phyloP scores from a whole-genome alignment of 2,329 filamentous ascomycete genomes.

The Penicillium sp. region DNA sequence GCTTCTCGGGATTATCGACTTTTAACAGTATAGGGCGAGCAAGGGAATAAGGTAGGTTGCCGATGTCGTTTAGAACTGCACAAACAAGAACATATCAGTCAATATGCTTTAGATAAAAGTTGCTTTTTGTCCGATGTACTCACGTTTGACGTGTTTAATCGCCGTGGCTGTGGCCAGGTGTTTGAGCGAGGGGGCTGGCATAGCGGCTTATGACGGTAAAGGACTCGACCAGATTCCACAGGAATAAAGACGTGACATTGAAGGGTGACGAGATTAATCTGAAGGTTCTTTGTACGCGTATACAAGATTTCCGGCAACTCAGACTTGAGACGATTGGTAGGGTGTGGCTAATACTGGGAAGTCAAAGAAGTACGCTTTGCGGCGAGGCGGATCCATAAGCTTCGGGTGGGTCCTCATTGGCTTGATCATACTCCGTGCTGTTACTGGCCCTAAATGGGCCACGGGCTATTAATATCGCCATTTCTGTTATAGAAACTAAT shows the following conservation, averaged over 20 bases:
- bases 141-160: slow-evolving; percentile 38
- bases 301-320: no score
- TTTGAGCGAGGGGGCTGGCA: slow-evolving; percentile 35
- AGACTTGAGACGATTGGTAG: no score
- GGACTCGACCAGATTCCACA: slow-evolving; percentile 4
- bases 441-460: neutral
- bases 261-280: slow-evolving; percentile 1
- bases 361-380: neutral
- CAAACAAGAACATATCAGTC: slow-evolving; percentile 4
- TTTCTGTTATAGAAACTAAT: neutral
- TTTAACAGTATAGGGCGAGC: slow-evolving; percentile 65
- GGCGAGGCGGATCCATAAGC: slow-evolving; percentile 1
- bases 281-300: neutral
- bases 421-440: neutral
- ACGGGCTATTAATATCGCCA: neutral
- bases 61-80: slow-evolving; percentile 62
- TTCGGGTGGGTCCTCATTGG: slow-evolving; percentile 8
- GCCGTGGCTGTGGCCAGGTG: slow-evolving; percentile 36
- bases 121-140: slow-evolving; percentile 7
- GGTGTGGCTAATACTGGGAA: neutral
- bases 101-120: neutral
- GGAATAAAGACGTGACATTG: slow-evolving; percentile 10
- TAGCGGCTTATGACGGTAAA: slow-evolving; percentile 17
- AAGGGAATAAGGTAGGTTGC: slow-evolving; percentile 63
- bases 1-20: slow-evolving; percentile 68